Evolutionary conservation across 257 asterid genomes (phyloP).

Genomic region (Penstemon eatonii): DNA sequence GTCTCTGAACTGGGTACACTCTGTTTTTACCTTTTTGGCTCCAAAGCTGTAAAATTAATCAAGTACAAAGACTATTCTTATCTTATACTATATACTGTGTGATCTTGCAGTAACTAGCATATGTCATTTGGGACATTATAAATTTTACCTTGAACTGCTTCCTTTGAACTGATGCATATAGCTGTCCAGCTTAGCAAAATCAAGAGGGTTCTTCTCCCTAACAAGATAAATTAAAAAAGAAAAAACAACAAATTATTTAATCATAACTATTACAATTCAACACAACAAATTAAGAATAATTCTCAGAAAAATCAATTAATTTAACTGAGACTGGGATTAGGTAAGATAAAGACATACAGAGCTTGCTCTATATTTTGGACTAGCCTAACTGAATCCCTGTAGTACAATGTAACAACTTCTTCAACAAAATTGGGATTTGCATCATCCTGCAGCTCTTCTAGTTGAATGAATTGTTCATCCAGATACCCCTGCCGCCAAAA

Average conservation of each 20-base stretch:
- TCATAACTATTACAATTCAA: too few species aligned
- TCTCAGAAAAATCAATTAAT: background rate
- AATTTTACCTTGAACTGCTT: constrained; percentile 66
- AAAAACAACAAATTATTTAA: too few species aligned
- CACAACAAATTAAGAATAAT: background rate
- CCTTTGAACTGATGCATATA: constrained; percentile 77
- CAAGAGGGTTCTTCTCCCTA: constrained; percentile 41
- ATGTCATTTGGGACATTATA: too few species aligned
- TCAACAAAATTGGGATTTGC: constrained; percentile 75
- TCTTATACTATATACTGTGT: too few species aligned
- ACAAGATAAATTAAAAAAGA: background rate
- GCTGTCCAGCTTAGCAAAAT: constrained; percentile 54
- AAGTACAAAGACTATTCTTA: background rate
- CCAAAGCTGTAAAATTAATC: constrained; percentile 63
- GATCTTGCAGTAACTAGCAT: too few species aligned
- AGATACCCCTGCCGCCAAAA: constrained; percentile 53
- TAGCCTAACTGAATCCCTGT: constrained; percentile 54
- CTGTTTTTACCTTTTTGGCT: constrained; percentile 66
- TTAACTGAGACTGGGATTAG: too few species aligned
- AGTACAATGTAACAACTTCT: constrained; percentile 74
- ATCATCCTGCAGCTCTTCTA: constrained; percentile 81
- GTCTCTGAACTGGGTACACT: constrained; percentile 66
- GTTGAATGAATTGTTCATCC: constrained; percentile 67
- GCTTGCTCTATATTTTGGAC: constrained; percentile 61
- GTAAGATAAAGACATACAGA: constrained; percentile 43